These are phyloP conservation scores for Aspergillus sclerotiicarbonarius DNA, from an alignment of 495 filamentous ascomycete genomes.

Conservation along the genomic window DNA sequence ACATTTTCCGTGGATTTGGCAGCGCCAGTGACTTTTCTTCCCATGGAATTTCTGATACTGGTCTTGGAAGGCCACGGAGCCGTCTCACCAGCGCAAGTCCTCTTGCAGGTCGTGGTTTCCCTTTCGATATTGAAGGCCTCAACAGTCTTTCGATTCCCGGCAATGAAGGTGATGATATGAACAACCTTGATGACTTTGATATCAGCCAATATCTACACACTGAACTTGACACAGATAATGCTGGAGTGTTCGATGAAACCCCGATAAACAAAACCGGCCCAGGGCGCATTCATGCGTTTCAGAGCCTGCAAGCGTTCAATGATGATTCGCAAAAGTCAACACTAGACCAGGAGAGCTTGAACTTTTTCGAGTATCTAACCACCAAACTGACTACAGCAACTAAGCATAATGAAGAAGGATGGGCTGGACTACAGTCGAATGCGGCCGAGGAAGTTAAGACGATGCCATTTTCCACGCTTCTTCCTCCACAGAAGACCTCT, in stretches of 20 bases:
- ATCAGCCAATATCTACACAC: constrained; percentile 39
- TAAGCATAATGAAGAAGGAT: neutral
- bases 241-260: neutral
- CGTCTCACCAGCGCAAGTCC: constrained; percentile 61
- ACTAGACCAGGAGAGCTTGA: constrained; percentile 56
- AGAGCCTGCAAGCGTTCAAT: constrained; percentile 29
- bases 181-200: constrained; percentile 40
- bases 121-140: constrained; percentile 32
- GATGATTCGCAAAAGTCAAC: constrained; percentile 29
- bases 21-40: constrained; percentile 56
- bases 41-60: constrained; percentile 35
- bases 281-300: neutral
- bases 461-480: constrained; percentile 58
- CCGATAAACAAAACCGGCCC: neutral
- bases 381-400: constrained; percentile 5
- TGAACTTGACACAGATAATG: constrained; percentile 22
- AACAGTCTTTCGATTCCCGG: constrained; percentile 34
- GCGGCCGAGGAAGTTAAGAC: constrained; percentile 13
- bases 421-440: neutral
- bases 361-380: constrained; percentile 61
- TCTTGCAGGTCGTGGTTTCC: constrained; percentile 53
- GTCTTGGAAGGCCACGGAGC: constrained; percentile 34
- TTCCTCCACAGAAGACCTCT: constrained; percentile 53
- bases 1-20: constrained; percentile 44
- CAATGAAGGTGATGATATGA: constrained; percentile 37